Conservation (phyloP, 1,139 yeast genomes). For the Hemisphaericaspora xylofermentans region DNA sequence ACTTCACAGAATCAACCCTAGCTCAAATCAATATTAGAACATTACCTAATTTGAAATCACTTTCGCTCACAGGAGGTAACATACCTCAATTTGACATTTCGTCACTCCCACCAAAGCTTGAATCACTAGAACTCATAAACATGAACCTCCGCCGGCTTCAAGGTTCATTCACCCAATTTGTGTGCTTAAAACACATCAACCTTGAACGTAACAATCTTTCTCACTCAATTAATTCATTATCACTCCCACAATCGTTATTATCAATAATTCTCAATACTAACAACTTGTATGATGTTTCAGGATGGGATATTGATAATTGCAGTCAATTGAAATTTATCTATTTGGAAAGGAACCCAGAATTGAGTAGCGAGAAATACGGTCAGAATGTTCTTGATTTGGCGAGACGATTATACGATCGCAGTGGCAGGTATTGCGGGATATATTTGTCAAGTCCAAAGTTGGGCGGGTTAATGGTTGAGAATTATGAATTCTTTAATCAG, state of each 20-base stretch:
- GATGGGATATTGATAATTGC: conserved; percentile 7
- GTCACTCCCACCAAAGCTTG: conserved; percentile 5
- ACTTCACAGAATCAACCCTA: conserved; percentile 4
- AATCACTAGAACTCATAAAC: conserved; percentile 8
- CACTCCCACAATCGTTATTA: conserved; percentile 9
- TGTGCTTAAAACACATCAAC: conserved; percentile 7
- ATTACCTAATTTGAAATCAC: background rate
- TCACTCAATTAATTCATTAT: conserved; percentile 1
- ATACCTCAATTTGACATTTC: conserved; percentile 7
- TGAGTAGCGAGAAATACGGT: conserved; percentile 3
- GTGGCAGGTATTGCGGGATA: conserved; percentile 1
- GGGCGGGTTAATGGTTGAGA: background rate
- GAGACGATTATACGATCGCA: background rate
- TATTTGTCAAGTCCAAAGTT: conserved; percentile 4
- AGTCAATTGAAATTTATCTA: conserved; percentile 5
- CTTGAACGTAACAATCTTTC: conserved; percentile 10
- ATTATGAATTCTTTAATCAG: conserved; percentile 2
- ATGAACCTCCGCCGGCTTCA: conserved; percentile 6
- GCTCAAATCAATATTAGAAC: conserved; percentile 1
- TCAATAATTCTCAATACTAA: conserved; percentile 8
- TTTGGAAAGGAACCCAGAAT: conserved; percentile 9
- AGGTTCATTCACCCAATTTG: conserved; percentile 9
- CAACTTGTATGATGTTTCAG: conserved; percentile 9
- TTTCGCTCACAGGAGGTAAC: conserved; percentile 6
- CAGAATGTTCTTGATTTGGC: conserved; percentile 3